phyloP scores from a whole-genome alignment of 2,329 filamentous ascomycete species.

The Colletotrichum sp. region DNA sequence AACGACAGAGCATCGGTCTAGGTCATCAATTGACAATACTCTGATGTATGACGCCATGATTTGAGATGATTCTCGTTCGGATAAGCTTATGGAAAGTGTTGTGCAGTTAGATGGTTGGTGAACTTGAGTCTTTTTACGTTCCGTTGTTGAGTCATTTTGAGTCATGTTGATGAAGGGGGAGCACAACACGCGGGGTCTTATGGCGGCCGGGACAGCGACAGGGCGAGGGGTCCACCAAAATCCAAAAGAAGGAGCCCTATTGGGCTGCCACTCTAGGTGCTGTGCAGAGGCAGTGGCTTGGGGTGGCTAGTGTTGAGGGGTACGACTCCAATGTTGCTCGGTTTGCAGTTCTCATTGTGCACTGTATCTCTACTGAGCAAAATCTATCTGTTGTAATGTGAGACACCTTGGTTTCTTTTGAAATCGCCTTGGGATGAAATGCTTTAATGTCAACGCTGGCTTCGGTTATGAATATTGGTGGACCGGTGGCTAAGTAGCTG shows the following conservation, averaged over 20 bases:
- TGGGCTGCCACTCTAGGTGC: background rate
- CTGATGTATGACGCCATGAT: constrained; percentile 28
- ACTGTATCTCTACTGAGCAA: background rate
- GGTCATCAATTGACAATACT: constrained; percentile 24
- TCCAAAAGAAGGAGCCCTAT: background rate
- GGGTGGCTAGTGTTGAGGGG: background rate
- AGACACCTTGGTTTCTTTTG: background rate
- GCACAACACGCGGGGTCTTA: background rate
- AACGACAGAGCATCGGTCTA: constrained; percentile 26
- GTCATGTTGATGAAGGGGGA: background rate
- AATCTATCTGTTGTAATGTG: background rate
- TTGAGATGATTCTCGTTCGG: background rate
- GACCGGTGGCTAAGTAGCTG: background rate
- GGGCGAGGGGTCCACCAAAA: background rate
- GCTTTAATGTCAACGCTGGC: background rate
- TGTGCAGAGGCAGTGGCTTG: background rate
- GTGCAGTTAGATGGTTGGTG: background rate
- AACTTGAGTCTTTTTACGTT: background rate
- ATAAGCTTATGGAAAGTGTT: background rate
- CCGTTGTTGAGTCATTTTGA: background rate
- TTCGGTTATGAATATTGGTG: background rate
- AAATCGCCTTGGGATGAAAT: background rate
- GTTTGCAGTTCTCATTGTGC: background rate
- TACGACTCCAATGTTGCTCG: background rate
- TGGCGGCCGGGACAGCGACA: background rate